phyloP scores from a whole-genome alignment of 2,329 filamentous ascomycete species.

The Fusarium robinianum region DNA sequence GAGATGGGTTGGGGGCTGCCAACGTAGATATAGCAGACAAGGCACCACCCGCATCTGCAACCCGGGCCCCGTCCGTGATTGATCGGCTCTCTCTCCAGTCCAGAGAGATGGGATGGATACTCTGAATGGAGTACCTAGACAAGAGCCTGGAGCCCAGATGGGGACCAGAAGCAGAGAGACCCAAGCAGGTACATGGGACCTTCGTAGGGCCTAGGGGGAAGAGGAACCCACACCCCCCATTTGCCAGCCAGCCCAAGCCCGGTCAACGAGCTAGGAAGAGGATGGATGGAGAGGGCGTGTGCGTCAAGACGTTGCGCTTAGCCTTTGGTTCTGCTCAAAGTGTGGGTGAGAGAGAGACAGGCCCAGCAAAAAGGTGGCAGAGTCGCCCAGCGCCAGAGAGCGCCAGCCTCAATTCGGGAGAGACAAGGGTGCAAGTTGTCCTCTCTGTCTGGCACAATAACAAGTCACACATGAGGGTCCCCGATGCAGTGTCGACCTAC shows the following conservation, averaged over 20 bases:
- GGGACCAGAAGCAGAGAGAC: constrained; percentile 7
- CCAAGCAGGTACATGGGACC: constrained; percentile 27
- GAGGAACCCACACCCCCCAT: constrained; percentile 22
- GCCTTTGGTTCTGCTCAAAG: not conserved
- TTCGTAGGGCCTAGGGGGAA: constrained; percentile 25
- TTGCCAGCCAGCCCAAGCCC: constrained; percentile 24
- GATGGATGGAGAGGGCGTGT: constrained; percentile 17
- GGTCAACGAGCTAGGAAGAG: constrained; percentile 9
- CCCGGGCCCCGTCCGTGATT: constrained; percentile 33
- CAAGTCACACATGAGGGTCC: too few relatives aligned
- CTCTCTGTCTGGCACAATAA: not conserved
- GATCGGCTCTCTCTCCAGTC: constrained; percentile 31
- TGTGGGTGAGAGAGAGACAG: not conserved
- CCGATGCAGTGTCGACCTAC: too few relatives aligned
- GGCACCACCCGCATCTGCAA: constrained; percentile 35
- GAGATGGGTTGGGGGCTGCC: constrained; percentile 29
- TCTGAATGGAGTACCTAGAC: constrained; percentile 20
- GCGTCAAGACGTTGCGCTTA: not conserved
- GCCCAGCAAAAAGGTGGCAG: not conserved
- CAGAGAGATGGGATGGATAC: constrained; percentile 27
- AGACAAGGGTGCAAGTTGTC: constrained; percentile 5
- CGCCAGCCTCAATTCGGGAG: constrained; percentile 26
- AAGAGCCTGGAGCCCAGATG: constrained; percentile 18
- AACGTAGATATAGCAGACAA: constrained; percentile 39
- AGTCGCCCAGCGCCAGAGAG: constrained; percentile 25